Percentiles rank a stretch among this genome's conserved stretches.
Conservation (phyloP, 2,329 filamentous ascomycete genomes). For the Scedosporium boydii region DNA sequence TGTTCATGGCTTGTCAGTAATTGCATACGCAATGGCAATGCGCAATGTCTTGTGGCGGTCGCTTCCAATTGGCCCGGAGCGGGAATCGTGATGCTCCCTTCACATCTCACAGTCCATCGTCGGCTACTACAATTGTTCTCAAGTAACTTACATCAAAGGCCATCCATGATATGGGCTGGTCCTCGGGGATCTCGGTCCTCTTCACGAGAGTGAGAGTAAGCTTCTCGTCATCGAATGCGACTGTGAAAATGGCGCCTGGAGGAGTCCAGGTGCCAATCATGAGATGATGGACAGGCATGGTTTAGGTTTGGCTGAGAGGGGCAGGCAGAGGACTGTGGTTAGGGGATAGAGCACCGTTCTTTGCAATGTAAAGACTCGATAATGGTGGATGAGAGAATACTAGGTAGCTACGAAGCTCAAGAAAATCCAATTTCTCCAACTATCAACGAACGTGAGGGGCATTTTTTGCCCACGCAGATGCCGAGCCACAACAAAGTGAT, state of each 20-base stretch:
- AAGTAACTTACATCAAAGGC: constrained; percentile 61
- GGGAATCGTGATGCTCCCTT: too few relatives aligned
- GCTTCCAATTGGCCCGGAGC: not conserved
- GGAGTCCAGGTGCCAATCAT: constrained; percentile 91
- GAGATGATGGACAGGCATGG: constrained; percentile 73
- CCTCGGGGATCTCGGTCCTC: constrained; percentile 68
- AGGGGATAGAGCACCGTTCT: not conserved
- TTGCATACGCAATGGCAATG: not conserved
- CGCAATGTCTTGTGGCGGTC: not conserved
- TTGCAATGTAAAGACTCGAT: not conserved
- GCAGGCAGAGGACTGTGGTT: not conserved
- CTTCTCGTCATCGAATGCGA: constrained; percentile 76
- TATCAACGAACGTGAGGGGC: not conserved
- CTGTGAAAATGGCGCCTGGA: constrained; percentile 81
- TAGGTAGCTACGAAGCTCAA: not conserved
- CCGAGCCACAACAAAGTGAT: too few relatives aligned
- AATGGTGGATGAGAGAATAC: not conserved
- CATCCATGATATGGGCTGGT: constrained; percentile 92
- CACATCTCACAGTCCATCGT: too few relatives aligned
- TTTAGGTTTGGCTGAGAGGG: constrained; percentile 14
- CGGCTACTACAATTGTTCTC: too few relatives aligned
- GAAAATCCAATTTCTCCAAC: not conserved
- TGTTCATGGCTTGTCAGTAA: constrained; percentile 21
- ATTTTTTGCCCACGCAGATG: too few relatives aligned
- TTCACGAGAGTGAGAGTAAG: constrained; percentile 67